Evolutionary conservation across 805 yeast genomes (phyloP), one percentile per base, ranked within the genome.

Genomic region (Sugiyamaella mastotermitis): DNA sequence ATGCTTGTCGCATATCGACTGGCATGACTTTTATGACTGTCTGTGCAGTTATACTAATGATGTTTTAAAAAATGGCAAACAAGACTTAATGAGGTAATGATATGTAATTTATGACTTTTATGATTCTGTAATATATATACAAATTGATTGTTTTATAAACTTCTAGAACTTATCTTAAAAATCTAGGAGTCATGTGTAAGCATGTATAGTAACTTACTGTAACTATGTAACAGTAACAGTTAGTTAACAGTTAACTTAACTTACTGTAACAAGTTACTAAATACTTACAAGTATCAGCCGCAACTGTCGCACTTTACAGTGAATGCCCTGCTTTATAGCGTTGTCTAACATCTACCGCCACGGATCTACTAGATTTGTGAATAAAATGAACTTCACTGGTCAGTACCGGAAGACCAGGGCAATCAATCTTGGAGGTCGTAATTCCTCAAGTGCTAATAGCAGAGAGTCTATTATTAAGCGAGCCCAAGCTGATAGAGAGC

Each of bases 311-410:
- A n/a, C n/a, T n/a, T n/a, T n/a, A n/a, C n/a, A n/a, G n/a, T n/a
- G n/a, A n/a, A n/a, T n/a, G n/a, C n/a, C n/a, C n/a, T n/a, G n/a
- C n/a, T n/a, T n/a, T n/a, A n/a, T n/a, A n/a, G n/a, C n/a, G n/a
- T n/a, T n/a, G n/a, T n/a, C n/a, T n/a, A n/a, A n/a, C n/a, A n/a
- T n/a, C n/a, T n/a, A n/a, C n/a, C n/a, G n/a, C n/a, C n/a, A n/a
- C n/a, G n/a, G n/a, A n/a, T n/a, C n/a, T n/a, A n/a, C n/a, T n/a
- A n/a, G n/a, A n/a, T n/a, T n/a, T n/a, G n/a, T n/a, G n/a, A n/a
- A n/a, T n/a, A n/a, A n/a, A n/a, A 55, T 51, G 41, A 77, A 79
- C 62, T 84, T 83, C 62, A 72, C 77, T 8, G 94, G 94, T 4
- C 78, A 75, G 48, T 65, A 76, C 14, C 64, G 66, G 37, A 70